Conservation (phyloP, 2,329 filamentous ascomycete genomes). For the Pseudogymnoascus sp. region DNA sequence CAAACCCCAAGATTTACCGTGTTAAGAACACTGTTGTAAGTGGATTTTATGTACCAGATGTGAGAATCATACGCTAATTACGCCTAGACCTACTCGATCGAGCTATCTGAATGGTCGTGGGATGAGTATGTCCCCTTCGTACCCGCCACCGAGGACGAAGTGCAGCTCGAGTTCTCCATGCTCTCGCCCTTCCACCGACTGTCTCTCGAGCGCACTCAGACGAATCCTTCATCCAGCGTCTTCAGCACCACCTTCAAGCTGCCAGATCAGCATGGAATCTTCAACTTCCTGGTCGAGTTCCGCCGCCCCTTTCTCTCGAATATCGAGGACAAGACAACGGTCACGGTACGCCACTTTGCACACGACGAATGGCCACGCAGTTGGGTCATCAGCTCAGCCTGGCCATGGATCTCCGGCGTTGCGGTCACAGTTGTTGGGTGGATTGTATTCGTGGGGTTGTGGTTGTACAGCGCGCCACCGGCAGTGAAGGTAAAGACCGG, state of each 20-base stretch:
- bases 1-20: conserved; percentile 83
- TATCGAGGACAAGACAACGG: conserved; percentile 87
- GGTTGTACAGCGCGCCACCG: conserved; percentile 67
- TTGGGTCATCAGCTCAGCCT: conserved; percentile 81
- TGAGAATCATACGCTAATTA: not conserved
- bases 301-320: conserved; percentile 86
- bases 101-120: conserved; percentile 74
- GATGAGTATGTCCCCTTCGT: conserved; percentile 68
- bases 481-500: conserved; percentile 25
- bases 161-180: conserved; percentile 98
- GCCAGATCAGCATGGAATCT: conserved; percentile 97
- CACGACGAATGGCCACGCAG: conserved; percentile 94
- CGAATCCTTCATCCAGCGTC: conserved; percentile 58
- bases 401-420: conserved; percentile 90
- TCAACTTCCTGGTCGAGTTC: conserved; percentile 97
- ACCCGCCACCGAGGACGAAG: conserved; percentile 56
- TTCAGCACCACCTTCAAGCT: conserved; percentile 70
- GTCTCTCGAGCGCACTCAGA: conserved; percentile 49
- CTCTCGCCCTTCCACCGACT: conserved; percentile 94
- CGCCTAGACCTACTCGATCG: conserved; percentile 43
- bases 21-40: conserved; percentile 94
- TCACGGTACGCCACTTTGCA: conserved; percentile 91
- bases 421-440: conserved; percentile 76
- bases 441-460: conserved; percentile 74
- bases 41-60: conserved; percentile 26